Evolutionary conservation across 2,329 filamentous ascomycete species (phyloP), one percentile per base, ranked within the genome.

Genomic region (Trichoderma atrobrunneum): DNA sequence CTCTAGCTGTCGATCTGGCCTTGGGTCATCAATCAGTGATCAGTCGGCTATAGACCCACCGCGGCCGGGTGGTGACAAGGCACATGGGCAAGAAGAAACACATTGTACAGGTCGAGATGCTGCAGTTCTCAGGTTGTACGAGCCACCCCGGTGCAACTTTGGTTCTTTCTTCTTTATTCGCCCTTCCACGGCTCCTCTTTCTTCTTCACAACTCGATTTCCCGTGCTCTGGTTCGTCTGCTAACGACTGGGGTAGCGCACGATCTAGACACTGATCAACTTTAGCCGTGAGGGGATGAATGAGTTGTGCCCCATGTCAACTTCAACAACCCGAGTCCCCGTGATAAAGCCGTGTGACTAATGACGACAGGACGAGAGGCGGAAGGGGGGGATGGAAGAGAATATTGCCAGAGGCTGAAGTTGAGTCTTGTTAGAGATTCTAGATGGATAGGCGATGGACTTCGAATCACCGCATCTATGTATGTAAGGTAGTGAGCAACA

Each of bases 271-370:
- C 62, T 65, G 39, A 34, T n/a, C 67, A 70, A 70, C 56, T 70
- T 70, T 70, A 70, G 67, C 67, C 67, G 67, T 63, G 67, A 70
- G 56, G 66, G 66, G 66, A 51, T 70, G 67, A 60, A 69, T 69
- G 56, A 34, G 57, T 32, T 34, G 54, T 43, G 18, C 36, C 65
- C 67, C 59, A 54, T 54, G 48, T 24, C 39, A 43, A 43, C 39
- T n/a, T n/a, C 57, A 51, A 39, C 26, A 63, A 24, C 59, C 59
- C 67, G 57, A 54, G 57, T 14, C 56, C 59, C 57, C 67, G 59
- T 70, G 67, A 70, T 63, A 63, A 63, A 70, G 67, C 67, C 67
- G 57, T 48, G 30, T 70, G 67, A 63, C 39, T 36, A 32, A n/a
- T 70, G 57, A 30, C 65, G 56, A 21, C 43, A 5, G 36, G 16